phyloP scores from a whole-genome alignment of 2,329 filamentous ascomycete species.

The Blastomyces parvus region DNA sequence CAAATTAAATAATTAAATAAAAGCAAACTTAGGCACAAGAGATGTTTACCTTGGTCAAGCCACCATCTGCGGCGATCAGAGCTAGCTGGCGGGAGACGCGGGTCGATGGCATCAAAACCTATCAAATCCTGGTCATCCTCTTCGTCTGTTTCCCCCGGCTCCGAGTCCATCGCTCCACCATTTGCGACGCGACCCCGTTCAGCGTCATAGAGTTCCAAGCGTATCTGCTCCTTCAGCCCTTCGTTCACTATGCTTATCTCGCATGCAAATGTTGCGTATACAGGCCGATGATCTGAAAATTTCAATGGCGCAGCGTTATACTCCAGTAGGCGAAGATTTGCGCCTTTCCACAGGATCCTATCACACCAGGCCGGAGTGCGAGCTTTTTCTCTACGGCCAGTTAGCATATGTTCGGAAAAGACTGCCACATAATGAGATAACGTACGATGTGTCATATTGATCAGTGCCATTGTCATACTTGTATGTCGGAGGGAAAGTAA shows the following conservation, averaged over 20 bases:
- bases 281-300: slow-evolving; percentile 94
- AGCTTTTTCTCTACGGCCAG: slow-evolving; percentile 64
- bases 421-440: slow-evolving; percentile 12
- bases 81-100: slow-evolving; percentile 57
- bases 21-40: not conserved
- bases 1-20: slow-evolving; percentile 15
- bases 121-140: slow-evolving; percentile 59
- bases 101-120: slow-evolving; percentile 73
- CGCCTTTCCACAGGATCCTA: slow-evolving; percentile 77
- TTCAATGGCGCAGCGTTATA: slow-evolving; percentile 74
- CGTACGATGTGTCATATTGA: slow-evolving; percentile 80
- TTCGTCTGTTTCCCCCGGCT: slow-evolving; percentile 21
- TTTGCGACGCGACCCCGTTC: slow-evolving; percentile 57
- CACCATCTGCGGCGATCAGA: slow-evolving; percentile 56
- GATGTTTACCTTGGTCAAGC: slow-evolving; percentile 47
- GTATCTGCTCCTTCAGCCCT: slow-evolving; percentile 58
- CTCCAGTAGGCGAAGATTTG: slow-evolving; percentile 68
- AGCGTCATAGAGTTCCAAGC: slow-evolving; percentile 61
- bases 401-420: slow-evolving; percentile 23
- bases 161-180: slow-evolving; percentile 23
- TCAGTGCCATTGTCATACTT: slow-evolving; percentile 88
- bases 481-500: slow-evolving; percentile 87
- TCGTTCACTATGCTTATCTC: slow-evolving; percentile 74
- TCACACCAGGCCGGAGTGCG: slow-evolving; percentile 97
- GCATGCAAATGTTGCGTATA: slow-evolving; percentile 83